These are phyloP conservation scores for Candida nemodendra DNA, from an alignment of 805 yeast species.

Conservation along the genomic window DNA sequence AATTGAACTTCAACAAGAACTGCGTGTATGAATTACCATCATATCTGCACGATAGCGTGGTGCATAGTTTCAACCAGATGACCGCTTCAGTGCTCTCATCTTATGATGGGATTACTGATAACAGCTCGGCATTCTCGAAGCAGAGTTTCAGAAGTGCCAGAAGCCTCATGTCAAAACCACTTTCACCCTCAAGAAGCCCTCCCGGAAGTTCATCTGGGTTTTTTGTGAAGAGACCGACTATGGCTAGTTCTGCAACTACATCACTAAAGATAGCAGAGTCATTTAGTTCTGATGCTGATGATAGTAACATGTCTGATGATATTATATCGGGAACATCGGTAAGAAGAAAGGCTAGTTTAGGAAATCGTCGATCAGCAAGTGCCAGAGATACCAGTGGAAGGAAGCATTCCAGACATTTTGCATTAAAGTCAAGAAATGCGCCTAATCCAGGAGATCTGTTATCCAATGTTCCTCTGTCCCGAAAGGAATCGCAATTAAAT, in stretches of 20 bases:
- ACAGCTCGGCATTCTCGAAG: constrained; percentile 4
- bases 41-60: constrained; percentile 52
- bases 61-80: constrained; percentile 6
- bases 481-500: constrained; percentile 10
- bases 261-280: constrained; percentile 10
- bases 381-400: constrained; percentile 4
- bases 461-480: constrained; percentile 68
- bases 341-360: neutral
- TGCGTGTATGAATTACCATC: constrained; percentile 55
- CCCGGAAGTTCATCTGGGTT: constrained; percentile 3
- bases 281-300: constrained; percentile 26
- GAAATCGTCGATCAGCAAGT: neutral
- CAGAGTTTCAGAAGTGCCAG: constrained; percentile 3
- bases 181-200: constrained; percentile 3
- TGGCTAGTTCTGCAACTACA: constrained; percentile 1
- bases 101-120: constrained; percentile 7
- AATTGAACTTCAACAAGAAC: constrained; percentile 56
- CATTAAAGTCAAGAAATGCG: constrained; percentile 51
- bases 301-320: constrained; percentile 20
- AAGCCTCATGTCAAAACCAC: neutral
- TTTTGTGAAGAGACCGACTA: neutral
- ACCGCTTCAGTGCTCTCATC: constrained; percentile 5
- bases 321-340: constrained; percentile 2
- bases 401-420: constrained; percentile 44
- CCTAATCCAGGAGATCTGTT: constrained; percentile 83